A percentile compares a stretch with the other conserved stretches of the same genome.
Evolutionary conservation across 2,329 filamentous ascomycete species (phyloP).

Genomic region (Epichloe sylvatica): DNA sequence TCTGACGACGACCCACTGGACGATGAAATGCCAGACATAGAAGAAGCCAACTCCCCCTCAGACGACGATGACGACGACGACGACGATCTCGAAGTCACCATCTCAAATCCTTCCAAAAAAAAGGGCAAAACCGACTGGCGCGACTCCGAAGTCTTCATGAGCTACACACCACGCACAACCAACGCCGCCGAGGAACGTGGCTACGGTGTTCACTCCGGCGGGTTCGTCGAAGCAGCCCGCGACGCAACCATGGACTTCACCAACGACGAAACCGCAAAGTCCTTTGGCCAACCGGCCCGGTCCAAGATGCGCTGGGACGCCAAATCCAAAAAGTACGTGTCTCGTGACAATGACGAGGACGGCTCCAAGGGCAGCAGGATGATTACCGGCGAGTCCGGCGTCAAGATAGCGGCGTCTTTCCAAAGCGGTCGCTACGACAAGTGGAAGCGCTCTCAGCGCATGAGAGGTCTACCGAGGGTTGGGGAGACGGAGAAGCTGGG

Average conservation of each 20-base stretch:
- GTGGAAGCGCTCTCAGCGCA: slow-evolving; percentile 78
- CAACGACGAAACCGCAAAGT: slow-evolving; percentile 70
- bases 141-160: slow-evolving; percentile 90
- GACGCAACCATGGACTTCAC: slow-evolving; percentile 82
- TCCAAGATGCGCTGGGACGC: slow-evolving; percentile 89
- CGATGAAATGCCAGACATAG: slow-evolving; percentile 5
- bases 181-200: slow-evolving; percentile 80
- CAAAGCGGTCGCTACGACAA: slow-evolving; percentile 84
- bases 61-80: slow-evolving; percentile 37
- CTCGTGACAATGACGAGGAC: slow-evolving; percentile 85
- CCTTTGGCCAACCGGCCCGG: slow-evolving; percentile 64
- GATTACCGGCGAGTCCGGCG: slow-evolving; percentile 77
- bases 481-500: slow-evolving; percentile 59
- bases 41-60: background rate
- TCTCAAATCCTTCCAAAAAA: slow-evolving; percentile 41
- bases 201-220: slow-evolving; percentile 82
- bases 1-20: slow-evolving; percentile 9
- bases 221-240: slow-evolving; percentile 78
- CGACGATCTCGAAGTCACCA: slow-evolving; percentile 57
- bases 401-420: slow-evolving; percentile 92
- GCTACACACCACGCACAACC: slow-evolving; percentile 69
- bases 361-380: slow-evolving; percentile 60
- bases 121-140: slow-evolving; percentile 54
- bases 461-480: slow-evolving; percentile 63
- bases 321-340: slow-evolving; percentile 89